phyloP scores from a whole-genome alignment of 768 basidiomycete species.

The Wakefieldia striispora region DNA sequence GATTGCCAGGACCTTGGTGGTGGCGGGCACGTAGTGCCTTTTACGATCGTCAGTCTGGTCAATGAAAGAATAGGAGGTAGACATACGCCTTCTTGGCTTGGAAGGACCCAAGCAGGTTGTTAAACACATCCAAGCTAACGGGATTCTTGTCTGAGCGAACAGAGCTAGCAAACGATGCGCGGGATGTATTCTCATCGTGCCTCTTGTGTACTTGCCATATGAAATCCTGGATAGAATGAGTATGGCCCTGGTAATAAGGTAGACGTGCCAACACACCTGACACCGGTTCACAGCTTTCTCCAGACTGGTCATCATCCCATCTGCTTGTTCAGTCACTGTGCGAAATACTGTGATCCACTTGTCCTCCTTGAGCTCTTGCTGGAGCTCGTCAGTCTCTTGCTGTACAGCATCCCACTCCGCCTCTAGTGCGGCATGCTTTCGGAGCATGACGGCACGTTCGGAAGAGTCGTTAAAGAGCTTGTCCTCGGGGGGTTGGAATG shows the following conservation, averaged over 20 bases:
- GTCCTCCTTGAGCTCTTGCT: constrained; percentile 95
- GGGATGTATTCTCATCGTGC: constrained; percentile 45
- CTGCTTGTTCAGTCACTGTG: constrained; percentile 91
- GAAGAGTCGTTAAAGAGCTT: constrained; percentile 47
- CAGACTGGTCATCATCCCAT: constrained; percentile 95
- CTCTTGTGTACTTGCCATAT: constrained; percentile 76
- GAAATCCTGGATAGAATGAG: constrained; percentile 58
- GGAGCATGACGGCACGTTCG: constrained; percentile 45
- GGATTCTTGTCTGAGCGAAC: constrained; percentile 50
- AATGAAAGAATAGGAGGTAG: constrained; percentile 8
- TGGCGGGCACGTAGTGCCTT: constrained; percentile 94
- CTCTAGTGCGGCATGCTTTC: constrained; percentile 71
- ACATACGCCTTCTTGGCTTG: constrained; percentile 85
- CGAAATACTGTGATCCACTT: constrained; percentile 96
- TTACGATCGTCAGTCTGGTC: constrained; percentile 10
- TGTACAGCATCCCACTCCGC: constrained; percentile 82
- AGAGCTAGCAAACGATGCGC: constrained; percentile 43
- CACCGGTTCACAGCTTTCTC: constrained; percentile 92
- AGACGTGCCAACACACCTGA: constrained; percentile 54
- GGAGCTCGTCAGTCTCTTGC: constrained; percentile 74
- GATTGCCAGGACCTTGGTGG: constrained; percentile 87
- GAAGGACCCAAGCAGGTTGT: constrained; percentile 67
- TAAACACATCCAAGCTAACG: constrained; percentile 61
- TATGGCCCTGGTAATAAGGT: background rate
- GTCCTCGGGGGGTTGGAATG: constrained; percentile 48